Base-by-base conservation (phyloP, 352 stramenopile genomes). In the Pythium diclinum region DNA sequence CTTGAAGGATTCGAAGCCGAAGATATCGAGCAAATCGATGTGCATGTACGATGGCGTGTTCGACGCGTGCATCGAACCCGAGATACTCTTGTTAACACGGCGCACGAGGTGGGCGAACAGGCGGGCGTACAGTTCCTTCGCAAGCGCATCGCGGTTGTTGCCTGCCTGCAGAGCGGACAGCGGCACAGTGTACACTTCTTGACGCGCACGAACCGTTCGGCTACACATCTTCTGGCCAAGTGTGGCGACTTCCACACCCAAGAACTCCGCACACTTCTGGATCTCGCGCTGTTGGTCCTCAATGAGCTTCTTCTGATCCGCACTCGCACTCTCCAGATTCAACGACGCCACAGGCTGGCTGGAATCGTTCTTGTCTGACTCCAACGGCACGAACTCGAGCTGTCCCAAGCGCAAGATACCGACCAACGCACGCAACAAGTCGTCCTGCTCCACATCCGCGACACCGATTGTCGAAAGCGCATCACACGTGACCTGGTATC, bases 21-120 rank as follows among this genome's bases (percentile, higher is more conserved):
- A 99, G 67, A 99, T 98, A 73, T 99, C 96, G 23, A 98, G 82
- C 64, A 99, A 77, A 64, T 97, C 92, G 65, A 99, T 98, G 70
- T 97, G 89, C 59, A 87, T 63, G 59, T 89, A 85, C 10, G 71
- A 74, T 2, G 78, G 77, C 6, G 57, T 36, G 28, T 77, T 80
- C 17, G 64, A 62, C 6, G 71, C 65, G 25, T 64, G 66, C 11
- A 72, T 61, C 3, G 78, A 77, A 16, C 83, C 82, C 16, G 83
- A 88, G 47, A 94, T 92, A 63, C 83, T 93, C 57, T 89, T 75
- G 69, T 95, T 95, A 11, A 95, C 83, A 13, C 82, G 78, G 10
- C 77, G 76, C 52, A 99, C 96, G 10, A 99, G 81, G 78, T 97
- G 98, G 3, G 93, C 81, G 66, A 99, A 99, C 14, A 99, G 74